These are phyloP conservation scores for Daldinia childiae DNA, from an alignment of 495 filamentous ascomycete genomes.

Conservation along the genomic window DNA sequence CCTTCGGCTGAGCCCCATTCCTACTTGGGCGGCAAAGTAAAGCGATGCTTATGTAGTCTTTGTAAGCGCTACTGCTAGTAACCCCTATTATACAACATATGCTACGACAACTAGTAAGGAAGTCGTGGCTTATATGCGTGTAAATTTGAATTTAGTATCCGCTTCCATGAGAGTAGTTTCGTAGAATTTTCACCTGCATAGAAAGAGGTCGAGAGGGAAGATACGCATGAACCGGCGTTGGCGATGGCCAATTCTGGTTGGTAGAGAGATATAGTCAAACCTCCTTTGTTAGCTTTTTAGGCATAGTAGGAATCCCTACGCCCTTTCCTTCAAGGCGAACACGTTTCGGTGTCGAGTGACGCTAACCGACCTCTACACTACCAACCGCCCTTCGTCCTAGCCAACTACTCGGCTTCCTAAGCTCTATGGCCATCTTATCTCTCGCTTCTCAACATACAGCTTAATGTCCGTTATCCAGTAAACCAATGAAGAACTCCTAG, in stretches of 20 bases:
- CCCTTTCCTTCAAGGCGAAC: constrained; percentile 13
- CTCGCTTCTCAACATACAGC: neutral
- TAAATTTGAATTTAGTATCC: neutral
- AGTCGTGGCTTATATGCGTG: constrained; percentile 2
- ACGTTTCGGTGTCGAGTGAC: constrained; percentile 1
- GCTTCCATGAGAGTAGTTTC: constrained; percentile 1
- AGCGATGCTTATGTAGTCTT: constrained; percentile 7
- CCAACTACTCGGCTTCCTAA: constrained; percentile 1
- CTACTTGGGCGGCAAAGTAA: constrained; percentile 21
- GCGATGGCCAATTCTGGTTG: constrained; percentile 1
- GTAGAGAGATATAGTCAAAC: neutral
- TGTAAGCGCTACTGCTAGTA: neutral
- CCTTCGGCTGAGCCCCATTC: constrained; percentile 26
- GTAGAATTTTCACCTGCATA: constrained; percentile 3
- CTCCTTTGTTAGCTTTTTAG: constrained; percentile 1
- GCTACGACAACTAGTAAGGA: neutral
- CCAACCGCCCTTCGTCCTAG: constrained; percentile 8
- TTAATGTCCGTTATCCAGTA: neutral
- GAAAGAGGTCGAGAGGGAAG: constrained; percentile 4
- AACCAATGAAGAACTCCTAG: constrained; percentile 15
- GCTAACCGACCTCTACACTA: constrained; percentile 19
- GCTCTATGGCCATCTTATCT: constrained; percentile 5
- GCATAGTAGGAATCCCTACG: neutral
- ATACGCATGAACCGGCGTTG: constrained; percentile 19
- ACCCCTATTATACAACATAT: constrained; percentile 3